A percentile compares a stretch with the other conserved stretches of the same genome.
Conservation (phyloP, 2,329 filamentous ascomycete species). For the Kalmusia sp. region DNA sequence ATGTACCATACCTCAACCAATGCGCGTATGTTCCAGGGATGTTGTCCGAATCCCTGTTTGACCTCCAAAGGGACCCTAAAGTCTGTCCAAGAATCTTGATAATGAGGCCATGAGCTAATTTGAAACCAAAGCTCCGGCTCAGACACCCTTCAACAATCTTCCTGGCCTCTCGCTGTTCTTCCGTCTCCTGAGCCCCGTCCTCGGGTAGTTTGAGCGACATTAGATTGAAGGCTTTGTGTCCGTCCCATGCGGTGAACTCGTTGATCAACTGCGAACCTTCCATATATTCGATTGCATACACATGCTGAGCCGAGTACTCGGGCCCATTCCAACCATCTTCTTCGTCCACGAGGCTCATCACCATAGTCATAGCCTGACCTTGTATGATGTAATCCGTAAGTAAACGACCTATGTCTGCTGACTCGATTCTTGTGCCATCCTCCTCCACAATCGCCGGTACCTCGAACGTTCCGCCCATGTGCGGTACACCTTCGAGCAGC, state of each 20-base stretch:
- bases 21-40: constrained; percentile 61
- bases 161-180: constrained; percentile 57
- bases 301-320: constrained; percentile 52
- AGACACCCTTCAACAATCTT: constrained; percentile 61
- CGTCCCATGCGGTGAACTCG: constrained; percentile 60
- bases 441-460: constrained; percentile 43
- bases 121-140: constrained; percentile 60
- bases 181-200: constrained; percentile 49
- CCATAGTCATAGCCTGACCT: constrained; percentile 60
- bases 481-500: constrained; percentile 57
- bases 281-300: constrained; percentile 28
- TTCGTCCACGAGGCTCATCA: constrained; percentile 60
- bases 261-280: constrained; percentile 45
- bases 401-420: not conserved
- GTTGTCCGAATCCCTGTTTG: constrained; percentile 57
- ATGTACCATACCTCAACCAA: constrained; percentile 61
- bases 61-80: constrained; percentile 62
- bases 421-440: constrained; percentile 38
- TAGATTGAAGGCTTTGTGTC: constrained; percentile 57
- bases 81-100: constrained; percentile 58
- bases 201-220: constrained; percentile 54
- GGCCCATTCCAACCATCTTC: constrained; percentile 63
- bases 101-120: constrained; percentile 63
- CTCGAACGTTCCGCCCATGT: constrained; percentile 51
- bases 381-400: constrained; percentile 66